Conservation (phyloP, 768 basidiomycete genomes). For the Pisolithus orientalis region DNA sequence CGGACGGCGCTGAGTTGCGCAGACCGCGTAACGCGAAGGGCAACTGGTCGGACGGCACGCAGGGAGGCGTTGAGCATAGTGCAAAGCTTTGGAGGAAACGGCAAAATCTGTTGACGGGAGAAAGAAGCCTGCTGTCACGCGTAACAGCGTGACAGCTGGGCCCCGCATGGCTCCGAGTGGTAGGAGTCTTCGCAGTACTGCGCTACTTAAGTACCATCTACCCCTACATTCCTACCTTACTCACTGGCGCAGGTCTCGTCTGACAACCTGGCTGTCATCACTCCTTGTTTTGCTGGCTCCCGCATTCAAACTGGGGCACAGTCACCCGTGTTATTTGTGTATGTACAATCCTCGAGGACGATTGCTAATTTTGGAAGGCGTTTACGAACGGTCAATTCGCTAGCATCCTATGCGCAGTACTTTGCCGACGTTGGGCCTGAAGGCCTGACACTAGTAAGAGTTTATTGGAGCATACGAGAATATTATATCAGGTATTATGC, state of each 20-base stretch:
- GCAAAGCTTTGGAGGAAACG: conserved; percentile 12
- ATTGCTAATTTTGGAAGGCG: conserved; percentile 19
- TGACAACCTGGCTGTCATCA: too few relatives aligned
- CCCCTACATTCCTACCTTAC: too few relatives aligned
- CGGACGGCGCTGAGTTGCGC: conserved; percentile 34
- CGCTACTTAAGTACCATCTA: neutral
- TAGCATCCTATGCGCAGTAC: conserved; percentile 4
- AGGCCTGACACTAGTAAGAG: too few relatives aligned
- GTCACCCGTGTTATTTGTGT: too few relatives aligned
- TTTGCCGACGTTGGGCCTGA: conserved; percentile 7
- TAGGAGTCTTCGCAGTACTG: neutral
- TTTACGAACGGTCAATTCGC: conserved; percentile 25
- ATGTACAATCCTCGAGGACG: too few relatives aligned
- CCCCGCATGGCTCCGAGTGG: conserved; percentile 8
- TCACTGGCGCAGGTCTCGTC: too few relatives aligned
- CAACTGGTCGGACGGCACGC: conserved; percentile 23
- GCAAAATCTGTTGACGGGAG: conserved; percentile 23
- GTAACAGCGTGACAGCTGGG: conserved; percentile 13
- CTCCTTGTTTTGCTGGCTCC: too few relatives aligned
- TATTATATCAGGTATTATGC: conserved; percentile 1
- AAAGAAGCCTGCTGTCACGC: conserved; percentile 14
- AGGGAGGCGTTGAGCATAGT: conserved; percentile 23
- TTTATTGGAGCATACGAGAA: too few relatives aligned
- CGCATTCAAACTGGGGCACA: too few relatives aligned
- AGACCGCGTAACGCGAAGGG: conserved; percentile 14